phyloP scores from a whole-genome alignment of 2,329 filamentous ascomycete genomes.

The Microdochium nivale region DNA sequence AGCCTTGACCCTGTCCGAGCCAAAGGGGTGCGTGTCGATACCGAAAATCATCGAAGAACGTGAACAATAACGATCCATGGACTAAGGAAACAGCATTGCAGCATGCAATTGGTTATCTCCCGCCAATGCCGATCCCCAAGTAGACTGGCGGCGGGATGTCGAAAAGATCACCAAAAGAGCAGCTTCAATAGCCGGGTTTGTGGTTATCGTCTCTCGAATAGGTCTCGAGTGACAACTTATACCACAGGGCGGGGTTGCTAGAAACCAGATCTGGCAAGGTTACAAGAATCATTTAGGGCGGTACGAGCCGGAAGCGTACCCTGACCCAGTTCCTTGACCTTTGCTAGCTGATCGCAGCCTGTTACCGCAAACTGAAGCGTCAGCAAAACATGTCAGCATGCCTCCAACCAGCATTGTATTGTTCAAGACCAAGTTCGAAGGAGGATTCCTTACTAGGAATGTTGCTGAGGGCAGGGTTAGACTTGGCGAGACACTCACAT shows the following conservation, averaged over 20 bases:
- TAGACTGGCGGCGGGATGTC: not conserved
- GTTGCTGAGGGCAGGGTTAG: slow-evolving; percentile 37
- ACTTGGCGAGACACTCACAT: slow-evolving; percentile 77
- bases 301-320: slow-evolving; percentile 31
- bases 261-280: not conserved
- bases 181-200: not conserved
- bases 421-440: slow-evolving; percentile 71
- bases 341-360: slow-evolving; percentile 79
- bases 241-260: not conserved
- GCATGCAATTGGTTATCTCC: not conserved
- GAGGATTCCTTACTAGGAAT: slow-evolving; percentile 85
- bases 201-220: not conserved
- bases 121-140: not conserved
- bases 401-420: slow-evolving; percentile 68
- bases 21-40: slow-evolving; percentile 24
- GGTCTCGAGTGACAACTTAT: not conserved
- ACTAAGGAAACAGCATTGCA: slow-evolving; percentile 20
- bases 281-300: slow-evolving; percentile 31
- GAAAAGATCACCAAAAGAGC: not conserved
- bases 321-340: slow-evolving; percentile 38
- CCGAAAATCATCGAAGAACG: slow-evolving; percentile 26
- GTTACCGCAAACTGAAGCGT: slow-evolving; percentile 74
- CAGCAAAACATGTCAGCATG: slow-evolving; percentile 69
- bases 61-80: slow-evolving; percentile 26
- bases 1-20: slow-evolving; percentile 19